Conservation (phyloP, 192 early-diverging fungal species). For the Endogone sp. region DNA sequence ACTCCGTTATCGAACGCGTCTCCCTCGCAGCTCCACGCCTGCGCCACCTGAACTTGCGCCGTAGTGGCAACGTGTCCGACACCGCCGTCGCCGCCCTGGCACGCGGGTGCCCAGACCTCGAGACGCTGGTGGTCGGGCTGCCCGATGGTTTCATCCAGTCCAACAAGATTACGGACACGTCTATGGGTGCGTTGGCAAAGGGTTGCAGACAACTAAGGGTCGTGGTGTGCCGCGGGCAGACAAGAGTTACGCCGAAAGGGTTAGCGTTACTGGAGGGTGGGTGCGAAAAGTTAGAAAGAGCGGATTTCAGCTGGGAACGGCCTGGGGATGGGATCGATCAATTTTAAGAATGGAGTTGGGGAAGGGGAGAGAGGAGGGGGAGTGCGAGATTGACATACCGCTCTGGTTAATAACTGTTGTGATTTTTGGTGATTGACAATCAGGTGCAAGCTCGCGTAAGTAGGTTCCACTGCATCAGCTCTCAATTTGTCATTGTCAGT, state of each 20-base stretch:
- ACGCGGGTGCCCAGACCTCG: slow-evolving; percentile 1
- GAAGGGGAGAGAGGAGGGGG: too few relatives aligned
- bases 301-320: neutral
- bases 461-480: too few relatives aligned
- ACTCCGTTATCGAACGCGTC: slow-evolving; percentile 6
- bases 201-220: neutral
- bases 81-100: slow-evolving; percentile 4
- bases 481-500: too few relatives aligned
- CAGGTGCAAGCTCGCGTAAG: too few relatives aligned
- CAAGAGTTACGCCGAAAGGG: neutral
- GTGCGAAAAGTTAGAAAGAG: neutral
- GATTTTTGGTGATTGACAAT: too few relatives aligned
- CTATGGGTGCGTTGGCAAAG: neutral
- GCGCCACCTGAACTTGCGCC: slow-evolving; percentile 2
- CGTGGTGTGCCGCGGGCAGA: slow-evolving; percentile 6
- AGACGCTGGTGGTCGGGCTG: neutral
- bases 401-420: too few relatives aligned
- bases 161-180: slow-evolving; percentile 11
- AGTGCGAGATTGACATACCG: too few relatives aligned
- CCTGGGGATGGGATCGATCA: too few relatives aligned
- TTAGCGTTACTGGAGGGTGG: neutral
- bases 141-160: slow-evolving; percentile 10
- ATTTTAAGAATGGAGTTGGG: too few relatives aligned
- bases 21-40: neutral
- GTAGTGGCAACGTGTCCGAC: slow-evolving; percentile 10